Base-by-base conservation (phyloP, 495 filamentous ascomycete genomes). In the Penicillium coprophilum region DNA sequence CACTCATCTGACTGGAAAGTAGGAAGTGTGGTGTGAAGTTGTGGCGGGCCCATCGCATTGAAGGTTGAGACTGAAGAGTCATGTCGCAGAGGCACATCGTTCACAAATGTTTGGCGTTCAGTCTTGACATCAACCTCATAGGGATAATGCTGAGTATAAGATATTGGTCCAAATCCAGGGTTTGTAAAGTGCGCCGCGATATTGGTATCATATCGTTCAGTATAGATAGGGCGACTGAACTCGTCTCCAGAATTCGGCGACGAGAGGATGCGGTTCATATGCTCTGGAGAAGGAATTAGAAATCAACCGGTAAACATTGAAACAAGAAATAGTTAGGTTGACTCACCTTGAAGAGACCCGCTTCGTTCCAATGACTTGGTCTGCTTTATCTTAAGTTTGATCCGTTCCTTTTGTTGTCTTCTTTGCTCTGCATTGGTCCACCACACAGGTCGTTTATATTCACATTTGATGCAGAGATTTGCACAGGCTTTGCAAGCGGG, bases 121-220 rank as follows among this genome's bases (percentile, higher is more conserved):
- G 94, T 97, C 80, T 89, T 92, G 75, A 97, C 87, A 69, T 98
- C 94, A 56, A 97, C 87, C 69, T 97, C 93, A 67, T 95, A 97
- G 0, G 91, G 90, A 17, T 75, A 67, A 60, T 77, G 78, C 4
- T 71, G 75, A 9, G 30, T 8, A 49, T 80, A 81, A 24, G 67
- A 30, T 20, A 67, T 55, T 20, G 65, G 59, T 5, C 43, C 56
- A 23, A 76, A 71, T 11, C 55, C 71, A 15, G 72, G 77, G 32
- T 71, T 82, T 24, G 65, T 65, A 57, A 75, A 48, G 53, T 80
- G 79, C 17, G 80, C 75, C 56, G 80, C 80, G 72, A 85, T 89
- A 45, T 5, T 24, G 0, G 80, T 67, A 15, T 84, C 81, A 69
- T 84, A 89, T 4, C 60, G 46, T 41, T 87, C 83, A n/a, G n/a